phyloP scores from a whole-genome alignment of 371 early-diverging fungal genomes.

The Neoconidiobolus thromboides region DNA sequence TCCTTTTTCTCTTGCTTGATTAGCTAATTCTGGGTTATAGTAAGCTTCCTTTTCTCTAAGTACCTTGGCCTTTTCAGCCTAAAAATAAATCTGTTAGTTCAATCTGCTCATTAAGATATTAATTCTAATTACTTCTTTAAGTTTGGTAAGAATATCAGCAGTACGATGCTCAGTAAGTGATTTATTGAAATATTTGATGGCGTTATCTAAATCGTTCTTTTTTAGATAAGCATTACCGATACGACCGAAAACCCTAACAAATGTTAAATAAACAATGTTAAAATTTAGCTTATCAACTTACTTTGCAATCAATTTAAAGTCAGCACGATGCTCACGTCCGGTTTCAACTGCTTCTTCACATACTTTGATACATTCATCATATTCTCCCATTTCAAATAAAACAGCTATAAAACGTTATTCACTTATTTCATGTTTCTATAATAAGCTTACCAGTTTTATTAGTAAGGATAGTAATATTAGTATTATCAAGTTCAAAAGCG shows the following conservation, averaged over 20 bases:
- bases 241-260: constrained; percentile 58
- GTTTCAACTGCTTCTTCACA: constrained; percentile 83
- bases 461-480: constrained; percentile 79
- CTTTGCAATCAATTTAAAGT: constrained; percentile 89
- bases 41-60: constrained; percentile 70
- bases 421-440: background rate
- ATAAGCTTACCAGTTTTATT: constrained; percentile 58
- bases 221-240: constrained; percentile 80
- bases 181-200: constrained; percentile 82
- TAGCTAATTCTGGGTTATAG: constrained; percentile 57
- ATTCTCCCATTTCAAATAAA: constrained; percentile 81
- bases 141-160: constrained; percentile 74
- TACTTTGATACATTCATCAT: constrained; percentile 73
- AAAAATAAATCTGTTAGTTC: background rate
- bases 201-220: constrained; percentile 52
- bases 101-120: background rate
- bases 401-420: constrained; percentile 35
- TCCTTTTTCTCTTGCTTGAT: constrained; percentile 84
- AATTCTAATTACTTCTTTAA: constrained; percentile 33
- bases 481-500: constrained; percentile 76
- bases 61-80: constrained; percentile 59
- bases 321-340: constrained; percentile 78
- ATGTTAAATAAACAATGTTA: background rate
- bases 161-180: constrained; percentile 91
- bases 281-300: constrained; percentile 10